Evolutionary conservation across 345 rosid species (phyloP), one percentile per base, ranked within the genome.

Genomic region (Eucalyptus leucophloia): DNA sequence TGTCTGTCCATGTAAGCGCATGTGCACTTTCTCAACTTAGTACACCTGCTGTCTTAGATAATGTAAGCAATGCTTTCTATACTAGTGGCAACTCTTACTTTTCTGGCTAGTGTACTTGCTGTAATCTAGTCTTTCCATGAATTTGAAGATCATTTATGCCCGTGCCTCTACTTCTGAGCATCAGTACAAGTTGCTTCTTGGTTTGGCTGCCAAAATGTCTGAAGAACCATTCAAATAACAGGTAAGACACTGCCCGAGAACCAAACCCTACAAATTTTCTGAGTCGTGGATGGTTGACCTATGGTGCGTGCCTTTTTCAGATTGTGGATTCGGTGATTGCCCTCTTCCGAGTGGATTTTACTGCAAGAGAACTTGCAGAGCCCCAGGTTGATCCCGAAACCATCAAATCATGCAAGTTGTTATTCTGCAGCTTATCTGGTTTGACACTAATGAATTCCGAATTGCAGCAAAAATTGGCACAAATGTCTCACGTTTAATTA

Each of bases 351-450:
- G 96, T 96, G 14, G 98, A 95, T 92, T 95, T 98, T 91, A 96
- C 96, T 23, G 98, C 99, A 87, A 96, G 99, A 92, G 98, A 96
- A 92, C 98, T 98, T 69, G 99, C 98, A 72, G 97, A 96, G 60
- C 96, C 98, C 50, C 98, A 96, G 97, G 99, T 98, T 82, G 91
- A 47, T 49, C 13, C 13, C 21, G 42, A 21, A 30, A 28, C 87
- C 49, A 44, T 87, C 89, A 65, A 17, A 81, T 82, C 37, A 53
- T 89, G 87, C 17, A 9, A 47, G 65, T 37, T 82, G 81, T 18
- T 17, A 40, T 58, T 49, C 13, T 24, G 7, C 24, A 50, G 37
- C 45, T 32, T 2, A 40, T 11, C 83, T 80, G 6, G 53, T 13
- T 50, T 16, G 60, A 81, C 17, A 51, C n/a, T 12, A 87, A 54